These are phyloP conservation scores for Lichtheimia ornata DNA, from an alignment of 371 early-diverging fungal species.

Conservation along the genomic window DNA sequence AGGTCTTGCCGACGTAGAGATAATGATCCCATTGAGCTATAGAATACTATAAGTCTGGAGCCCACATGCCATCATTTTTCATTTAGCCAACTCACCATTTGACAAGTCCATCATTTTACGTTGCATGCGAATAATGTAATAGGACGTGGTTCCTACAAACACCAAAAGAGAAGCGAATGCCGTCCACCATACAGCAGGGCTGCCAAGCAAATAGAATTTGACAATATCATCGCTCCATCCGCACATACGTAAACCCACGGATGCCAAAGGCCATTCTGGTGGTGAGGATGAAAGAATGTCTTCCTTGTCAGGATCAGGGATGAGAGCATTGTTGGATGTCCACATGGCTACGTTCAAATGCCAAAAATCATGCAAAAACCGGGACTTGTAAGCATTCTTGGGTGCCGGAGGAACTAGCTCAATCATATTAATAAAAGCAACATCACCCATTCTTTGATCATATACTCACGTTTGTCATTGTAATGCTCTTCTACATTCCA, in stretches of 20 bases:
- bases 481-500: slow-evolving; percentile 98
- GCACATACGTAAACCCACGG: slow-evolving; percentile 96
- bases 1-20: slow-evolving; percentile 67
- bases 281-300: slow-evolving; percentile 89
- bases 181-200: slow-evolving; percentile 97
- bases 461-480: slow-evolving; percentile 64
- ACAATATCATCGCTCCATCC: slow-evolving; percentile 89
- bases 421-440: not conserved
- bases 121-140: slow-evolving; percentile 71
- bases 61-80: not conserved
- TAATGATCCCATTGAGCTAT: slow-evolving; percentile 78
- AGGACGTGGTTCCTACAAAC: slow-evolving; percentile 40
- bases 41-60: not conserved
- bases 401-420: slow-evolving; percentile 60
- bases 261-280: slow-evolving; percentile 92
- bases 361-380: slow-evolving; percentile 87
- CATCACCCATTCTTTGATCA: not conserved
- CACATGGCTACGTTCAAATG: slow-evolving; percentile 98
- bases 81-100: slow-evolving; percentile 23
- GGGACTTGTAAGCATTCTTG: slow-evolving; percentile 67
- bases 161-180: slow-evolving; percentile 68
- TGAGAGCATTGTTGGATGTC: slow-evolving; percentile 96
- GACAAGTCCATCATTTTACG: slow-evolving; percentile 70
- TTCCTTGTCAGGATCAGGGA: slow-evolving; percentile 96
- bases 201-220: slow-evolving; percentile 97